Conservation (phyloP, 306 rosid species). For the cucumber (Cucumis sativus) region Cucumber_9930_V3 NC_026656.2:21741501-21742000, state of each 20-base stretch:
- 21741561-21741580: slow-evolving; percentile 93
- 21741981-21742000: background rate
- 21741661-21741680: background rate
- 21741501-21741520: slow-evolving; percentile 47
- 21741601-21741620: background rate
- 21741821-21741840: background rate
- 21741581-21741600: slow-evolving; percentile 6
- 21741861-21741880: slow-evolving; percentile 23
- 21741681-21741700: background rate
- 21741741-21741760: background rate
- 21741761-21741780: too few relatives aligned
- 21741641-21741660: background rate
- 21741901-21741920: slow-evolving; percentile 91
- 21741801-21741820: background rate
- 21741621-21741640: background rate
- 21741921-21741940: slow-evolving; percentile 80
- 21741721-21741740: background rate
- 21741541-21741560: slow-evolving; percentile 98
- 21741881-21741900: slow-evolving; percentile 90
- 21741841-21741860: background rate
- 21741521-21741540: slow-evolving; percentile 83
- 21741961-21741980: slow-evolving; percentile 51
- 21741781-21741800: too few relatives aligned
- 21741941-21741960: slow-evolving; percentile 99
- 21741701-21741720: background rate